Conservation (phyloP, 1,139 yeast genomes). For the Eremothecium coryli region DNA sequence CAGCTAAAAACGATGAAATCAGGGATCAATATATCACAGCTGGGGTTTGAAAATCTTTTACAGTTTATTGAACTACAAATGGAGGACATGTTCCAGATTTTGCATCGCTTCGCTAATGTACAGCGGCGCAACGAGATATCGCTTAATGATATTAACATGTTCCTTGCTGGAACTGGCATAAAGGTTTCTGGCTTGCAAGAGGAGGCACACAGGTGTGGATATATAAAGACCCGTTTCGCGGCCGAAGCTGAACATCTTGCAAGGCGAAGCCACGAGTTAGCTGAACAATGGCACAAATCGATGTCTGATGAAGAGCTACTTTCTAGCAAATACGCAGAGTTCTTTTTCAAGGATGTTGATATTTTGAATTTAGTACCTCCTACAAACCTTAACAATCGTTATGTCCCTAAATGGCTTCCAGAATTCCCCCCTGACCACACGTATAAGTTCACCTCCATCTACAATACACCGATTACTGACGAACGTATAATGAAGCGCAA, state of each 20-base stretch:
- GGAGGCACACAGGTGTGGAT: conserved; percentile 33
- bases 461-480: conserved; percentile 54
- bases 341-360: conserved; percentile 42
- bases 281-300: conserved; percentile 9
- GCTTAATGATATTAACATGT: conserved; percentile 45
- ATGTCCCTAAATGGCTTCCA: conserved; percentile 72
- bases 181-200: conserved; percentile 38
- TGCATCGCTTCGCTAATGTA: conserved; percentile 50
- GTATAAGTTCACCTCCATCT: conserved; percentile 65
- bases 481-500: conserved; percentile 61
- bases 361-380: conserved; percentile 49
- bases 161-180: conserved; percentile 41
- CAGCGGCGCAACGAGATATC: conserved; percentile 62
- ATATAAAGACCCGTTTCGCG: conserved; percentile 18
- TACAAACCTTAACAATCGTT: conserved; percentile 39
- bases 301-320: conserved; percentile 11
- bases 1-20: conserved; percentile 35
- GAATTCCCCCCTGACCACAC: conserved; percentile 90
- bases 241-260: conserved; percentile 12
- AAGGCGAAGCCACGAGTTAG: conserved; percentile 9
- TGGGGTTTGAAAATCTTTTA: conserved; percentile 41
- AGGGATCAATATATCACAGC: conserved; percentile 31
- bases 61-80: conserved; percentile 45
- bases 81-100: conserved; percentile 37
- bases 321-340: conserved; percentile 13